Evolutionary conservation across 176 grass and related monocot genomes (phyloP).

Genomic region (Oryza australiensis): DNA sequence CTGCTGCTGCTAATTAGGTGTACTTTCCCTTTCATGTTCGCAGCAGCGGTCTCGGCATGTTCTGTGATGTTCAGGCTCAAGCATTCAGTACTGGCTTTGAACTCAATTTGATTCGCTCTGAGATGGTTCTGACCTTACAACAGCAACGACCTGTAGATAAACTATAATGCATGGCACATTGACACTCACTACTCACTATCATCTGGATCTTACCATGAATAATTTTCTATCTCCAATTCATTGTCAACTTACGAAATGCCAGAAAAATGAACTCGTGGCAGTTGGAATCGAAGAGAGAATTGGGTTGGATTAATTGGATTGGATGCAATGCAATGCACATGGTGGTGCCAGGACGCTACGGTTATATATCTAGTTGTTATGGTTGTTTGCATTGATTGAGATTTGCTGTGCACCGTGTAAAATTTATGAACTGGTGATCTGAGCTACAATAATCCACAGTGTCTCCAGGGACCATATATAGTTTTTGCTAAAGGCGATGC

Average conservation of each 20-base stretch:
- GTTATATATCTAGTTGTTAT: neutral
- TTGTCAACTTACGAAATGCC: neutral
- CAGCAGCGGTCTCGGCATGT: neutral
- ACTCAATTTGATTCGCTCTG: neutral
- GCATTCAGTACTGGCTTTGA: neutral
- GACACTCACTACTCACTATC: neutral
- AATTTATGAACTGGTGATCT: neutral
- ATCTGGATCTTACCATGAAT: neutral
- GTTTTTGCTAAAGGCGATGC: no score
- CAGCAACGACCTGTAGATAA: neutral
- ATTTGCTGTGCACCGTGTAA: neutral
- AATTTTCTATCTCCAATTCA: neutral
- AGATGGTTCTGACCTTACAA: neutral
- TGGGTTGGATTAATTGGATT: neutral
- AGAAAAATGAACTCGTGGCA: neutral
- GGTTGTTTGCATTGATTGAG: neutral
- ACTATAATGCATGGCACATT: neutral
- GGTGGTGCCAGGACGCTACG: neutral
- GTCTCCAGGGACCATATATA: neutral
- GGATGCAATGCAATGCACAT: neutral
- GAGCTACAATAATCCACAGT: neutral
- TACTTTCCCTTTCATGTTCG: conserved; percentile 2
- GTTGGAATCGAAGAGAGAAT: neutral
- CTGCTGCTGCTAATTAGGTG: neutral
- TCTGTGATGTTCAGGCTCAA: neutral